These are phyloP conservation scores for Trametes elegans DNA, from an alignment of 768 basidiomycete genomes.

Conservation along the genomic window DNA sequence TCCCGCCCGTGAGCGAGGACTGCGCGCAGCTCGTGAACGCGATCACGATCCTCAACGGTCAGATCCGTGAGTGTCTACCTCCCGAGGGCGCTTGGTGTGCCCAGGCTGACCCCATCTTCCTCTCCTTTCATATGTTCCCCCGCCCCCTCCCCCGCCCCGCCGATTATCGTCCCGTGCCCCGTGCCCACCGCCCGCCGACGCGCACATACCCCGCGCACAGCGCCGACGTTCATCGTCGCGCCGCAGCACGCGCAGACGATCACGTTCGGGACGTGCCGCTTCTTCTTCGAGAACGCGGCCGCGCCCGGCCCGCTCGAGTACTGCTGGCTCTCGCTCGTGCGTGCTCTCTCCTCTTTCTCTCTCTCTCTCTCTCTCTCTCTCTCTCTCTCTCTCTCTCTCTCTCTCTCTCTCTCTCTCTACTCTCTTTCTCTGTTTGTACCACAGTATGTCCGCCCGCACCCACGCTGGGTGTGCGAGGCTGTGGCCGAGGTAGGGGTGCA, in stretches of 20 bases:
- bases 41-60: constrained; percentile 20
- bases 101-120: too few relatives aligned
- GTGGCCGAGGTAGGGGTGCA: too few relatives aligned
- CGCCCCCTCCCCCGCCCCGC: not conserved
- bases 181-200: too few relatives aligned
- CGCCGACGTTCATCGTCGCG: constrained; percentile 18
- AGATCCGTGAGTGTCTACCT: constrained; percentile 18
- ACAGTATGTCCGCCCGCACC: too few relatives aligned
- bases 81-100: too few relatives aligned
- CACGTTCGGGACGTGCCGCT: constrained; percentile 26
- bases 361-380: too few relatives aligned
- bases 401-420: too few relatives aligned
- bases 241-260: constrained; percentile 20
- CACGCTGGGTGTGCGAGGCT: too few relatives aligned
- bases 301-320: constrained; percentile 18
- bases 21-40: constrained; percentile 17
- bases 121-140: not conserved
- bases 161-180: not conserved
- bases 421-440: too few relatives aligned
- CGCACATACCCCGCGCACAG: too few relatives aligned
- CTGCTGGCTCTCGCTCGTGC: constrained; percentile 24
- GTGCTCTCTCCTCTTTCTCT: not conserved
- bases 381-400: too few relatives aligned
- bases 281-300: constrained; percentile 27
- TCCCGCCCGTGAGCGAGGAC: constrained; percentile 21